These are phyloP conservation scores for Bodo saltans DNA, from an alignment of 78 protist genomes.

Conservation along the genomic window DNA sequence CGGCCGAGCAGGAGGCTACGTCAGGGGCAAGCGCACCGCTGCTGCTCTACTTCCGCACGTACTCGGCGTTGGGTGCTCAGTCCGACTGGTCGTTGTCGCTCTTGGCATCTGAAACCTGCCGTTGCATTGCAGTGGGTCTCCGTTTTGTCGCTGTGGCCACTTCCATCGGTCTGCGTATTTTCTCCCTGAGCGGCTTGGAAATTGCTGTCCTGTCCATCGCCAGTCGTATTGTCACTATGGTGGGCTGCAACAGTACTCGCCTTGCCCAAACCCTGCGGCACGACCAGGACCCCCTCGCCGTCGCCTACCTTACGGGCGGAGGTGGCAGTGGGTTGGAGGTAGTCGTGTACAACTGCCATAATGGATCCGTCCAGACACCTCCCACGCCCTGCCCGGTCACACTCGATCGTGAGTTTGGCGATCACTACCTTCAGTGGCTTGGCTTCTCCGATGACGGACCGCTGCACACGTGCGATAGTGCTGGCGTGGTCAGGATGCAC, in stretches of 20 bases:
- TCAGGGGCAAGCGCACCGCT: too few relatives aligned
- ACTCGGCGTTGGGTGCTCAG: background rate
- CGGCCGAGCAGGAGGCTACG: background rate
- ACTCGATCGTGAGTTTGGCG: too few relatives aligned
- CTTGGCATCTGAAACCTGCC: background rate
- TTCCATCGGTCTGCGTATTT: background rate
- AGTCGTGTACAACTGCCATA: background rate
- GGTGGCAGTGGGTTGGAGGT: background rate
- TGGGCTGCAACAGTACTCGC: background rate
- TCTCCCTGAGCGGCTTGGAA: background rate
- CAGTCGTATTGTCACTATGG: background rate
- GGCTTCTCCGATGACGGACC: background rate
- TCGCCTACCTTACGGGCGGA: background rate
- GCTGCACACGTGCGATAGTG: background rate
- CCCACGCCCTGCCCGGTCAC: background rate
- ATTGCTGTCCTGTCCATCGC: background rate
- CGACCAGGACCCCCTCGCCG: background rate
- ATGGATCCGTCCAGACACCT: background rate
- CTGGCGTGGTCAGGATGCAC: background rate
- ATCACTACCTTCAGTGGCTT: background rate
- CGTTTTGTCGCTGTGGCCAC: background rate
- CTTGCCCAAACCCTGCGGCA: background rate
- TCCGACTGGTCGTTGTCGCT: background rate
- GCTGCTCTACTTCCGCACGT: background rate
- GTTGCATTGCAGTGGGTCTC: background rate